Evolutionary conservation across 225 moss, liverwort and hornwort species (phyloP).

Genomic region (Lunularia cruciata): DNA sequence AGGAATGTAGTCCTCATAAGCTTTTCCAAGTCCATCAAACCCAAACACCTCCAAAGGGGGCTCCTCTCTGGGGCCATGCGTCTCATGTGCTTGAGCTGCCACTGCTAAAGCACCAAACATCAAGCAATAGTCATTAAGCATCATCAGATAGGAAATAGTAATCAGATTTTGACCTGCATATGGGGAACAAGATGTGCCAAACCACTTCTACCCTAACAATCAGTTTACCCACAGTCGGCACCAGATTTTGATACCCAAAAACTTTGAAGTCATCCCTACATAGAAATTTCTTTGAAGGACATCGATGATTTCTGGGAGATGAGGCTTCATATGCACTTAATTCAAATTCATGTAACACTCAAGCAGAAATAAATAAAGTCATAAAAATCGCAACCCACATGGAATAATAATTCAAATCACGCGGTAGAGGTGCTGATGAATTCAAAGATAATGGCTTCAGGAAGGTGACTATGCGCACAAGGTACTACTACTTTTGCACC

Average conservation of each 20-base stretch:
- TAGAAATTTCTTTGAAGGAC: too few relatives aligned
- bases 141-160: background rate
- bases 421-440: constrained; percentile 14
- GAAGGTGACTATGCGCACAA: constrained; percentile 22
- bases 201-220: too few relatives aligned
- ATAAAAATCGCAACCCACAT: constrained; percentile 3
- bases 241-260: too few relatives aligned
- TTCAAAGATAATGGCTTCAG: constrained; percentile 15
- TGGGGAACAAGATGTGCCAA: too few relatives aligned
- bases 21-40: constrained; percentile 60
- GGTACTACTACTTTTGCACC: constrained; percentile 4
- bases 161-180: background rate
- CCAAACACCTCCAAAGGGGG: constrained; percentile 40
- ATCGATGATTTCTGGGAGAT: too few relatives aligned
- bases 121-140: background rate
- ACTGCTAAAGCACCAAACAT: constrained; percentile 2
- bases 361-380: background rate
- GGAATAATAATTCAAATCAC: constrained; percentile 17
- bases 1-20: constrained; percentile 49
- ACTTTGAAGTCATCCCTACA: too few relatives aligned
- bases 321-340: too few relatives aligned
- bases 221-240: too few relatives aligned
- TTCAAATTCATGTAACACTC: too few relatives aligned
- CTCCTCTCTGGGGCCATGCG: constrained; percentile 6
- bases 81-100: constrained; percentile 1